Percentiles rank a stretch among this genome's conserved stretches.
phyloP scores from a whole-genome alignment of 306 rosid genomes.

The Senna siamea region DNA sequence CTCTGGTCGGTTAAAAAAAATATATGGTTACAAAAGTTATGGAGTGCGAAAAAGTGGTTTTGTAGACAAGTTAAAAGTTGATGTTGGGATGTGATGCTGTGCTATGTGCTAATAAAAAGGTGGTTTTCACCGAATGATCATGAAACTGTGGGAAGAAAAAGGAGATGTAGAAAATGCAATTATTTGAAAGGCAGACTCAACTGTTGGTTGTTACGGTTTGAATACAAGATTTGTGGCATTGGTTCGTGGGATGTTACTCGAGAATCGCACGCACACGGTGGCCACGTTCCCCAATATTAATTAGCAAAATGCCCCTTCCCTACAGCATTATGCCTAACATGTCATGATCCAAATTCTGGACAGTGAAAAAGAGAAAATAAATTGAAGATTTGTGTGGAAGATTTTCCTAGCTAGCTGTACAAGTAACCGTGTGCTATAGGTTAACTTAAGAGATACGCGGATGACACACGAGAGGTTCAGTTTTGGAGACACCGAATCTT shows the following conservation, averaged over 20 bases:
- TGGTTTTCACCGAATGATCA: conserved; percentile 29
- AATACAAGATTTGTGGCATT: conserved; percentile 33
- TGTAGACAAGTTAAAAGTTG: conserved; percentile 51
- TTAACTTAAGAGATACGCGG: conserved; percentile 26
- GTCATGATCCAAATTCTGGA: neutral
- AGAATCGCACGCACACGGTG: conserved; percentile 40
- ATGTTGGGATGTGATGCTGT: conserved; percentile 49
- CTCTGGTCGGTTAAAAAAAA: neutral
- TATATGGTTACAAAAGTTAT: too few species aligned
- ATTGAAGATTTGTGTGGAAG: conserved; percentile 36
- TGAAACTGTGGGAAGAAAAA: conserved; percentile 39
- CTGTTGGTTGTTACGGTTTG: conserved; percentile 40
- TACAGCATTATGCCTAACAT: neutral
- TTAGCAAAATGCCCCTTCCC: conserved; percentile 2
- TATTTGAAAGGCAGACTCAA: conserved; percentile 52
- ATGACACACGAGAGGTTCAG: conserved; percentile 5
- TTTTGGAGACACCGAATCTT: conserved; percentile 34
- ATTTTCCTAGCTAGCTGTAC: conserved; percentile 26
- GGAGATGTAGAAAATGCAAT: conserved; percentile 42
- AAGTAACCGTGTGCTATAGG: conserved; percentile 17
- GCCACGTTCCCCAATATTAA: conserved; percentile 28
- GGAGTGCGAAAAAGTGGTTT: neutral
- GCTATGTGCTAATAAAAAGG: conserved; percentile 25
- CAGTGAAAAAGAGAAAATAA: neutral
- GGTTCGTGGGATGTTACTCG: conserved; percentile 41